Base-by-base conservation (phyloP, 352 stramenopile genomes). In the Blastocystis sp. region DNA sequence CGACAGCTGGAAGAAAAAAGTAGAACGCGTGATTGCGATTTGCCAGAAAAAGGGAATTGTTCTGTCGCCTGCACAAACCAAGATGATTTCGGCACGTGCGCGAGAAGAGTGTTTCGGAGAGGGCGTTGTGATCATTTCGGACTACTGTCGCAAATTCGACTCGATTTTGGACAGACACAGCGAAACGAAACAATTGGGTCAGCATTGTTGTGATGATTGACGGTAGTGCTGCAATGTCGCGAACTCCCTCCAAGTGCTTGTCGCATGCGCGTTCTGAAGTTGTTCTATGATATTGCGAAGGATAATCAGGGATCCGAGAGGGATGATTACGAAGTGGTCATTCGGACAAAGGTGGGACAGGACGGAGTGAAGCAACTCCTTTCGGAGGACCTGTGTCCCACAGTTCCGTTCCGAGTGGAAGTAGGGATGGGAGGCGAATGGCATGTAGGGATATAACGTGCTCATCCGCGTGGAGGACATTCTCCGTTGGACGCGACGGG, bases 181-280 rank as follows among this genome's bases (percentile, higher is more conserved):
- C 4, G 27, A 81, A 21, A 7, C 44, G 2, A 49, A 53, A 48
- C 4, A 75, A n/a, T 46, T 75, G 14, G 27, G 63, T 75, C 8
- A 29, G 7, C 48, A 18, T 27, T 21, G 4, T 46, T 29, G 21
- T 53, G n/a, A 34, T 11, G 18, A 29, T 1, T 75, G 7, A 75
- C 8, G 46, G 11, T 81, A 81, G 69, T 64, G 18, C 42, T 81
- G 42, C 69, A 81, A 38, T 81, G 69, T 57, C n/a, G 69, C 14
- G 40, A 63, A 2, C n/a, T 81, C 27, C 46, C 27, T 9, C 16
- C 32, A 40, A 44, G 11, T 21, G 32, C 49, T n/a, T 81, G 69
- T 46, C 42, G 69, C 14, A 81, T 81, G 69, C 49, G 69, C 4
- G 51, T 81, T 21, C 27, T 81, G 46, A 81, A 81, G 40, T 29